Base-by-base conservation (phyloP, 495 filamentous ascomycete species). In the Viridothelium virens region DNA sequence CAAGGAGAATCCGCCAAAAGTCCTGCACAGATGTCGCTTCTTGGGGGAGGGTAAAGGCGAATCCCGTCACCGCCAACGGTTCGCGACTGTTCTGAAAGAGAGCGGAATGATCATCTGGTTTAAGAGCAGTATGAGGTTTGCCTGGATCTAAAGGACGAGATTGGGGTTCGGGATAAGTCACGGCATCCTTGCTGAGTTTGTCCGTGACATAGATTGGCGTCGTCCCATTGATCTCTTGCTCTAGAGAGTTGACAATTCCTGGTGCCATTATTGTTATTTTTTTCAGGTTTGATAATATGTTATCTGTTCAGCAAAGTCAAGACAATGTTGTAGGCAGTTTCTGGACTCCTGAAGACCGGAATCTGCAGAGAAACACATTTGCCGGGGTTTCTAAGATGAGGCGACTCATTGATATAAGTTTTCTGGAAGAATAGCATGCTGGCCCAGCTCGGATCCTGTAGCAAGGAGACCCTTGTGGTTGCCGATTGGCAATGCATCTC, bases 341-440 rank as follows among this genome's bases (percentile, higher is more conserved):
- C 10, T 53, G 16, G n/a, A 53, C 14, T 53, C 48, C 48, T 18
- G 25, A 53, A 53, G 25, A 5, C 25, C 25, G 48, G 48, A 53
- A 18, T 16, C 5, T 53, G 48, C 16, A 53, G 48, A 46, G 14
- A 7, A 7, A 46, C 41, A 46, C 41, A 46, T 46, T 46, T 46
- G 14, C 41, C 41, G 14, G 41, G 25, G 25, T 53, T 53, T 11
- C 48, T 0, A 18, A 18, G 48, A 5, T 53, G 48, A 53, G 48
- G 48, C 14, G 12, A 53, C n/a, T 53, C 48, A 53, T 53, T 53
- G 48, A 53, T 53, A 53, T 53, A 53, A 18, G 25, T 53, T 53
- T 53, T 5, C 14, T 53, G 14, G 48, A 53, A 18, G 48, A 53
- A 18, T 53, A 12, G 14, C 48, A 18, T 1, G 48, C 2, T 53